Evolutionary conservation across 2,329 filamentous ascomycete genomes (phyloP).

Genomic region (Fusarium miscanthi): DNA sequence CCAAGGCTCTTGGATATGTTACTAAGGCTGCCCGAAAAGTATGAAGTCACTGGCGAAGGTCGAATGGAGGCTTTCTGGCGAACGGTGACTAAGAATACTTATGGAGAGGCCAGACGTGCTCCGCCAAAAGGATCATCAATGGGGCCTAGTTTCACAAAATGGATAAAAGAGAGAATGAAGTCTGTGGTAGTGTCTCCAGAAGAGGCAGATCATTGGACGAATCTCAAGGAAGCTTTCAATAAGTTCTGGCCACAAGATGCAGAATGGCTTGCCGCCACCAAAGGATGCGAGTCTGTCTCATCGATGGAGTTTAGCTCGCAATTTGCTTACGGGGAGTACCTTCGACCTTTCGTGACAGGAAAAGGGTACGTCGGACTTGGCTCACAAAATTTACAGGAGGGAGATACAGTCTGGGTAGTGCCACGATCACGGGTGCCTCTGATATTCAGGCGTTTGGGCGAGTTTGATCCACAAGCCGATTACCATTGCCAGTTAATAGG

Average conservation of each 20-base stretch:
- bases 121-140: not conserved
- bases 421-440: not conserved
- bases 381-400: not conserved
- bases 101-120: not conserved
- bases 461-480: accelerated
- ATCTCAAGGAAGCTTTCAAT: not conserved
- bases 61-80: not conserved
- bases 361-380: not conserved
- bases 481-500: not conserved
- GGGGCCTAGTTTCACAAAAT: not conserved
- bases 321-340: not conserved
- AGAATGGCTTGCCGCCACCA: not conserved
- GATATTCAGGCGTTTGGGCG: not conserved
- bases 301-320: not conserved
- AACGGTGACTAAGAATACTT: not conserved
- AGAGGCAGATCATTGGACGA: not conserved
- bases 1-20: not conserved
- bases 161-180: not conserved
- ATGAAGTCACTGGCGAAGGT: not conserved
- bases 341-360: not conserved
- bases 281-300: not conserved
- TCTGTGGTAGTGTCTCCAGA: not conserved
- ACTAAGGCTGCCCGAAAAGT: not conserved
- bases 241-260: not conserved
- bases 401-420: not conserved